Base-by-base conservation (phyloP, 1,139 yeast species). In the Taiozyma sp. region DNA sequence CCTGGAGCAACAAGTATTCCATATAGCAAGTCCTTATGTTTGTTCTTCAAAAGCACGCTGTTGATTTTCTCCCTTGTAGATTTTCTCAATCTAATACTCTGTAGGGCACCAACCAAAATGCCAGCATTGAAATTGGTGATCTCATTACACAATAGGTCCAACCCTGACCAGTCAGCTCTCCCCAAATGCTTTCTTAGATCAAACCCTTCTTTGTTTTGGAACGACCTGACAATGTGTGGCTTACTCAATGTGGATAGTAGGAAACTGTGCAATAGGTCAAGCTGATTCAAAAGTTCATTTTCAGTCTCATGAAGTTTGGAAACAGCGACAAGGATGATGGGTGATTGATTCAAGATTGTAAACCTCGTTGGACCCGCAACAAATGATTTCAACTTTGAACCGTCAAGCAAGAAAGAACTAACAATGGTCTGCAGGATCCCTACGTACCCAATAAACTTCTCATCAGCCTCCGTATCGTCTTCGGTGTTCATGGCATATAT, bases 101-200 rank as follows among this genome's bases (percentile, higher is more conserved):
- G 87, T 41, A 86, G 66, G 0, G 89, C 84, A 6, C 87, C 85
- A 4, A 84, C 69, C 48, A 82, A 65, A 22, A 83, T 70, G 22
- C 83, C 79, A 0, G 87, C 82, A 51, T 81, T 78, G 48, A 72
- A 70, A 43, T 70, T 69, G n/a, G 57, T 57, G 60, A 88, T 70
- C 54, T 79, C 81, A 61, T 75, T 71, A 54, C 89, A 79, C 34
- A 88, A 72, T 1, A 80, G 74, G 56, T 84, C 86, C 43, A 90
- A 67, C 51, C 87, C 86, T 2, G 78, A 77, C 54, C 84, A 81
- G 56, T 83, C 88, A 13, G 83, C 70, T 1, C 86, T 83, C 1
- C 91, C 91, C 30, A 93, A 72, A 42, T 88, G 76, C 54, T 84
- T 85, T 32, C 97, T 71, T 44, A 93, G 70, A 64, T 93, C 98